Conservation (phyloP, 225 moss, liverwort and hornwort species). For the Marchantia paleacea region DNA sequence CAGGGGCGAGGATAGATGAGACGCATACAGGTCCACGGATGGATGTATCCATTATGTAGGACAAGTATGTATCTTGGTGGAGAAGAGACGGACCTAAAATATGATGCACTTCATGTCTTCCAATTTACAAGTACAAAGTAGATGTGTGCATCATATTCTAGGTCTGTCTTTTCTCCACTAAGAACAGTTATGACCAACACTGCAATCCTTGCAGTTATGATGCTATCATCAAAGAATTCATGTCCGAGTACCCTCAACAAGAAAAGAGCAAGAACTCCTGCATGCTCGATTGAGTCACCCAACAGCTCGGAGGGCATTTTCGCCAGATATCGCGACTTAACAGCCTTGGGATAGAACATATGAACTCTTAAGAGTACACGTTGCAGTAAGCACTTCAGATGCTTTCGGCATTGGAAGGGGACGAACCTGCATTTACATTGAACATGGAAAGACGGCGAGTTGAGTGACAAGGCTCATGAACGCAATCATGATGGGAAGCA, state of each 20-base stretch:
- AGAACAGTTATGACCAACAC: background rate
- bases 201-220: background rate
- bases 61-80: slow-evolving; percentile 9
- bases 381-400: background rate
- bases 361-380: background rate
- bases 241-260: background rate
- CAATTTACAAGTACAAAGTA: background rate
- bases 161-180: slow-evolving; percentile 17
- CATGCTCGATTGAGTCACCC: background rate
- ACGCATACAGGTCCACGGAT: background rate
- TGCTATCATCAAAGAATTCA: background rate
- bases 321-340: background rate
- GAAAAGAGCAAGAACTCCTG: background rate
- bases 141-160: slow-evolving; percentile 21
- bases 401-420: background rate
- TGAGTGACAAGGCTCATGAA: background rate
- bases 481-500: background rate
- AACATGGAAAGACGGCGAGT: background rate
- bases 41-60: background rate
- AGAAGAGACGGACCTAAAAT: slow-evolving; percentile 20
- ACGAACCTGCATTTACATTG: background rate
- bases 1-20: background rate
- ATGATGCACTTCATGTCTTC: slow-evolving; percentile 14
- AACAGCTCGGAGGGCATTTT: background rate
- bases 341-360: background rate